Percentiles rank a stretch among this genome's conserved stretches.
Evolutionary conservation across 768 basidiomycete genomes (phyloP).

Genomic region (Boletellus ananas): DNA sequence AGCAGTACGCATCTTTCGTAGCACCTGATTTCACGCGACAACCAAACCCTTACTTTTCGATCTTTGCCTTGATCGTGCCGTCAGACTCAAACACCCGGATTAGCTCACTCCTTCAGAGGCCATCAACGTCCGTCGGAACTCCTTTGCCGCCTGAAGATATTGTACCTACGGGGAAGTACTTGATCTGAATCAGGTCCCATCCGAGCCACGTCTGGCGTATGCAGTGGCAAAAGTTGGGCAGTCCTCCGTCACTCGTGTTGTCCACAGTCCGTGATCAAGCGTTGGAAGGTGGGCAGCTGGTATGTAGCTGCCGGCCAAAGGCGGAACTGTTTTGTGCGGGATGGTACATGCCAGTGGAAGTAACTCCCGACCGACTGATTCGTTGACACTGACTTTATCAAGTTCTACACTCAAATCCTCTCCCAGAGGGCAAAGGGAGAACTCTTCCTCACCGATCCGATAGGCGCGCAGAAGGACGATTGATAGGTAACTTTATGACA

Average conservation of each 20-base stretch:
- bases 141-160: slow-evolving; percentile 20
- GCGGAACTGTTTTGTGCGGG: slow-evolving; percentile 67
- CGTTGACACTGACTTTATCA: slow-evolving; percentile 41
- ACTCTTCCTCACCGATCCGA: slow-evolving; percentile 81
- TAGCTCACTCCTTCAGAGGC: slow-evolving; percentile 13
- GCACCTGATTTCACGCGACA: too few species aligned
- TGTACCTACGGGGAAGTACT: slow-evolving; percentile 51
- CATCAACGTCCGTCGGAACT: slow-evolving; percentile 25
- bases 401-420: slow-evolving; percentile 88
- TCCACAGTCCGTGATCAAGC: slow-evolving; percentile 92
- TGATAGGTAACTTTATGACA: slow-evolving; percentile 5
- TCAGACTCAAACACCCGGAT: background rate
- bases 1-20: too few species aligned
- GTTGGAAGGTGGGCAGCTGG: too few species aligned
- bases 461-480: slow-evolving; percentile 30
- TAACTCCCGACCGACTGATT: slow-evolving; percentile 37
- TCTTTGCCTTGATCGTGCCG: too few species aligned
- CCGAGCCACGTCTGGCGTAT: too few species aligned
- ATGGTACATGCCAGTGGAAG: slow-evolving; percentile 38
- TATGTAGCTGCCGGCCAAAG: slow-evolving; percentile 31
- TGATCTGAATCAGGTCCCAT: slow-evolving; percentile 31
- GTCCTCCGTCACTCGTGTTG: slow-evolving; percentile 81
- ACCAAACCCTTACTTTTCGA: too few species aligned
- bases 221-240: slow-evolving; percentile 62
- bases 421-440: slow-evolving; percentile 85